phyloP scores from a whole-genome alignment of 441 rosid species.

The Eutrema salsugineum region DNA sequence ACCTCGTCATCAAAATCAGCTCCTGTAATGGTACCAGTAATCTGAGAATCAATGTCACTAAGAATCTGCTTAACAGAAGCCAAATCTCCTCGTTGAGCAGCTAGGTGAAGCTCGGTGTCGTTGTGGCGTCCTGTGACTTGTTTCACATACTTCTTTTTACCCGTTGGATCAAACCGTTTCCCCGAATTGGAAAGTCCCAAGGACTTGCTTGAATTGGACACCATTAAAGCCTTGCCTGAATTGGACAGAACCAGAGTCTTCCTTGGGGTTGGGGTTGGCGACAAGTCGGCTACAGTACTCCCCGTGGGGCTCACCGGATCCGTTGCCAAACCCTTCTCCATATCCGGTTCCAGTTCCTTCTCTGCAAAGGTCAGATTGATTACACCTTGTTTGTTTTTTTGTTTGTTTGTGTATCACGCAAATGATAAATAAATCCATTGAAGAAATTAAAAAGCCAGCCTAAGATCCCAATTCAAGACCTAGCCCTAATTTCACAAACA shows the following conservation, averaged over 20 bases:
- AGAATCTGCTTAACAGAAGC: slow-evolving; percentile 56
- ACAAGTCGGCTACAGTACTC: slow-evolving; percentile 28
- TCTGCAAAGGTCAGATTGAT: slow-evolving; percentile 22
- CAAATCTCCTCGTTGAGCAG: slow-evolving; percentile 77
- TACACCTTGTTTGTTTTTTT: slow-evolving; percentile 11
- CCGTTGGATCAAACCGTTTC: slow-evolving; percentile 64
- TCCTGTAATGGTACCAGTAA: slow-evolving; percentile 52
- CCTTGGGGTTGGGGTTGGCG: slow-evolving; percentile 55
- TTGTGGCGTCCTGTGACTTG: slow-evolving; percentile 93
- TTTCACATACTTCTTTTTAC: slow-evolving; percentile 78
- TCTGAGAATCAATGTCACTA: slow-evolving; percentile 73
- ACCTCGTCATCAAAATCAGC: slow-evolving; percentile 83
- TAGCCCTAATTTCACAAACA: not conserved
- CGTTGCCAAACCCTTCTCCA: slow-evolving; percentile 41
- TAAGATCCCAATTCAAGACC: slow-evolving; percentile 10
- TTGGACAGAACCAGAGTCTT: slow-evolving; percentile 48
- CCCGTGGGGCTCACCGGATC: slow-evolving; percentile 30
- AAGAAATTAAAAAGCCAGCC: not conserved
- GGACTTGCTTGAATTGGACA: slow-evolving; percentile 63
- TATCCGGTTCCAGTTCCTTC: slow-evolving; percentile 40
- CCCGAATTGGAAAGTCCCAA: slow-evolving; percentile 65
- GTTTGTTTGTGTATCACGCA: slow-evolving; percentile 1
- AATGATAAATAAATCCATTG: not conserved
- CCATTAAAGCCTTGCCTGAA: slow-evolving; percentile 60
- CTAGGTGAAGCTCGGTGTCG: slow-evolving; percentile 93